Evolutionary conservation across 306 rosid species (phyloP).

Genomic region (Chamaecrista fasciculata): DNA sequence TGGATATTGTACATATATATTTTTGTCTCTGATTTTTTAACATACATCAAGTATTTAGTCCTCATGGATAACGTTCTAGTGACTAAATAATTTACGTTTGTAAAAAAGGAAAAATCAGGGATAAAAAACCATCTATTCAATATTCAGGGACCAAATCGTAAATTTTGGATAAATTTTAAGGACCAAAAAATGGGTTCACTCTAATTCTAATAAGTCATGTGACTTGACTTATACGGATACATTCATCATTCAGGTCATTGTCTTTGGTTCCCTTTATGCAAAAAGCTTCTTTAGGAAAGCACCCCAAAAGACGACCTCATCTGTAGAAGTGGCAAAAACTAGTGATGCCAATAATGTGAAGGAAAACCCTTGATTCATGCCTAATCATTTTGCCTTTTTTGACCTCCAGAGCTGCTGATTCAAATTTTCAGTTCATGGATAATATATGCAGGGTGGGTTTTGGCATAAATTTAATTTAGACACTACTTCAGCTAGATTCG

Average conservation of each 20-base stretch:
- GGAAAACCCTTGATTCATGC: slow-evolving; percentile 49
- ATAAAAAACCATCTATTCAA: no score
- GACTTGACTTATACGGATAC: slow-evolving; percentile 11
- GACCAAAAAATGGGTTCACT: no score
- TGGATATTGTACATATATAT: no score
- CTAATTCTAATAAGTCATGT: background rate
- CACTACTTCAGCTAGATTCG: slow-evolving; percentile 18
- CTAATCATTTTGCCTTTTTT: slow-evolving; percentile 30
- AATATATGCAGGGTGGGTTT: slow-evolving; percentile 6
- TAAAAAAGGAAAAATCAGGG: no score
- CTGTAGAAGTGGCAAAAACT: slow-evolving; percentile 34
- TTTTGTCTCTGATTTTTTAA: no score
- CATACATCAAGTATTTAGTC: no score
- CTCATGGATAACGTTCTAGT: no score
- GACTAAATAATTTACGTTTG: no score
- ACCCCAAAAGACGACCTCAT: slow-evolving; percentile 39
- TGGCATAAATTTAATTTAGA: slow-evolving; percentile 9
- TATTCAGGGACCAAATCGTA: no score
- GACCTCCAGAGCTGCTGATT: slow-evolving; percentile 38
- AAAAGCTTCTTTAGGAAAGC: slow-evolving; percentile 61
- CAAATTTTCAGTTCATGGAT: slow-evolving; percentile 26
- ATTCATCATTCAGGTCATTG: slow-evolving; percentile 68
- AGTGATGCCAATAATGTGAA: slow-evolving; percentile 43
- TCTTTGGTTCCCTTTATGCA: slow-evolving; percentile 70
- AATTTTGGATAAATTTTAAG: no score